Base-by-base conservation (phyloP, 768 basidiomycete species). In the Suillus cothurnatus region DNA sequence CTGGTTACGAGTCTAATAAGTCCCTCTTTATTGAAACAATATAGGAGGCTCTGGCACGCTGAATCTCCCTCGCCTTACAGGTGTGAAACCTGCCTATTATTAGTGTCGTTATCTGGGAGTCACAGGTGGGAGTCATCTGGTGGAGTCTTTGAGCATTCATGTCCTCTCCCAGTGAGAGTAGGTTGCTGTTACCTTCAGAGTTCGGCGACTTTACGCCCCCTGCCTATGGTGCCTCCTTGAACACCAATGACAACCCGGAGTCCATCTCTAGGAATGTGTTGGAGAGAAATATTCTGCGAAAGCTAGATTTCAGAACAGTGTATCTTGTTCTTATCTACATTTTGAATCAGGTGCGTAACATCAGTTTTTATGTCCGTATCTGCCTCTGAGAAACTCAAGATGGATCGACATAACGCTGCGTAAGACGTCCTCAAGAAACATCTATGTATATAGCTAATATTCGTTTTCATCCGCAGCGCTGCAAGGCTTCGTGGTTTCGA, bases 391-490 rank as follows among this genome's bases (percentile, higher is more conserved):
- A 5, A 28, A 17, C 4, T 45, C 26, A 34, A 88, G 82, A 83
- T 90, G 66, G 88, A 89, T 71, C 80, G 88, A 31, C 89, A 89
- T 70, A 88, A 88, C 72, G 88, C 84, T 49, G 77, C 83, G 86
- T 88, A 72, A 67, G 80, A 70, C n/a, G 15, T 36, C 23, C n/a
- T 36, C 12, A 17, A 56, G 14, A 7, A 8, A n/a, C 34, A 6
- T 15, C 5, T 56, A 36, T 52, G 7, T 34, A 14, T 34, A 6
- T 55, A 14, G 31, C 32, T 55, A 12, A 55, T 34, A 49, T 17
- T 5, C n/a, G 6, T 52, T 43, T 14, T 32, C 28, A 9, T 4
- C 14, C 6, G n/a, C 65, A 88, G 89, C 43, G 89, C 88, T 17
- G 90, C 90, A 41, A 87, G 88, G 61, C 88, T 89, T 64, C 84